Base-by-base conservation (phyloP, 306 rosid species). In the Lathyrus aphaca region DNA sequence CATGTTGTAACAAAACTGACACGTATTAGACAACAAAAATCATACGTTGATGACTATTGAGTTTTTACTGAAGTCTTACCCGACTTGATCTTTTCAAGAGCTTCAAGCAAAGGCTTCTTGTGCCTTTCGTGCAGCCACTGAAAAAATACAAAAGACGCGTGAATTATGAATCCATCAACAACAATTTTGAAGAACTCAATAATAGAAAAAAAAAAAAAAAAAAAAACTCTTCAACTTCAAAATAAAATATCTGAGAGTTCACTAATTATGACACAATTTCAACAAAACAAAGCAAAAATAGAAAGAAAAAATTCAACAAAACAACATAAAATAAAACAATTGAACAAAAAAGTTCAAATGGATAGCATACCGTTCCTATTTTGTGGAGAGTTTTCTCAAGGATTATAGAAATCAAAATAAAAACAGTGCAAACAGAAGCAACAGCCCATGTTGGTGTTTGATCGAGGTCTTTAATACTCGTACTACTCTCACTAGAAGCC, bases 401-500 rank as follows among this genome's bases (percentile, higher is more conserved):
- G 6, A 27, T 42, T 1, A 91, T 32, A 48, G 99, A 95, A 37
- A 95, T 53, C 69, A 95, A 50, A 73, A 95, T 89, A 70, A 95
- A 86, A 27, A 85, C 72, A 58, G 96, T 83, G 70, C 91, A 95
- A 14, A 95, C 96, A 66, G 83, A 83, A 13, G 96, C 90, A 45
- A 95, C 92, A 40, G 99, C 96, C 97, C 99, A 91, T 0, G 99
- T 91, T 9, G 97, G 96, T 39, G 99, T 95, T 76, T 77, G 81
- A 79, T 89, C 88, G 25, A 95, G 96, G 11, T 86, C 69, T 68
- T 82, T 88, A 8, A 82, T 48, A 76, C 78, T 72, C 10, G 7
- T 10, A 1, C 66, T 39, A 13, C 76, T 32, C 3, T 35, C 39
- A 35, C 2, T 0, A 10, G 92, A 87, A 32, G 86, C 99, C 89